phyloP scores from a whole-genome alignment of 139 green algal genomes.

The Pleodorina starrii region DNA sequence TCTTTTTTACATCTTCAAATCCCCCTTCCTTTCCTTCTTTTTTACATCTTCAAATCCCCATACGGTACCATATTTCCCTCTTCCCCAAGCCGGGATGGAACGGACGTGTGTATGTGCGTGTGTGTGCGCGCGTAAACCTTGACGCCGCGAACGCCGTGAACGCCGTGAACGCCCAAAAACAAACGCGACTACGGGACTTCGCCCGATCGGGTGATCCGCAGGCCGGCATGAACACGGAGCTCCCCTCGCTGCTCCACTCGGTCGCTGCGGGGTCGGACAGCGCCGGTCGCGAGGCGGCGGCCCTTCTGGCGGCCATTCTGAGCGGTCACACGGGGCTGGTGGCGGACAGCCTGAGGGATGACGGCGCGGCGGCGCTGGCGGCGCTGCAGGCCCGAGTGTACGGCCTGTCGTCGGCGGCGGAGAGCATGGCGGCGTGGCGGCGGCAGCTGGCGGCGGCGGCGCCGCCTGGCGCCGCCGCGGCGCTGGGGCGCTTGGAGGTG shows the following conservation, averaged over 20 bases:
- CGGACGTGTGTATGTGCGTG: too few species aligned
- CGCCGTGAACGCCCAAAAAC: too few species aligned
- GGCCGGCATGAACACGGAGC: constrained; percentile 44
- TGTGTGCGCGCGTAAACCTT: too few species aligned
- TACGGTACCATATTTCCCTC: too few species aligned
- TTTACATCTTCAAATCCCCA: too few species aligned
- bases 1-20: too few species aligned
- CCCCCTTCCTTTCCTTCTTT: too few species aligned
- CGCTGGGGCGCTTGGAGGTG: constrained; percentile 27
- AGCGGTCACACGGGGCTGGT: constrained; percentile 45
- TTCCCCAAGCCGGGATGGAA: too few species aligned
- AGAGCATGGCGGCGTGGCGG: constrained; percentile 37
- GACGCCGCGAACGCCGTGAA: too few species aligned
- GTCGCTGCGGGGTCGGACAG: constrained; percentile 22
- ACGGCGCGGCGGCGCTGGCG: constrained; percentile 10
- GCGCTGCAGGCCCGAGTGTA: constrained; percentile 44
- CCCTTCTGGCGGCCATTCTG: constrained; percentile 48
- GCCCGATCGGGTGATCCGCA: too few species aligned
- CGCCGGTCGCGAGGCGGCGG: neutral
- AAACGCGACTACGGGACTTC: too few species aligned
- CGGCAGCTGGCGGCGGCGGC: constrained; percentile 16
- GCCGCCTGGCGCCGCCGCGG: neutral
- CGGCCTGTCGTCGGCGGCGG: constrained; percentile 3
- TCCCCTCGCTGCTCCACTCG: constrained; percentile 29
- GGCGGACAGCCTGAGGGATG: constrained; percentile 37